Evolutionary conservation across 768 basidiomycete species (phyloP), one percentile per base, ranked within the genome.

Genomic region (Suillus lakei): DNA sequence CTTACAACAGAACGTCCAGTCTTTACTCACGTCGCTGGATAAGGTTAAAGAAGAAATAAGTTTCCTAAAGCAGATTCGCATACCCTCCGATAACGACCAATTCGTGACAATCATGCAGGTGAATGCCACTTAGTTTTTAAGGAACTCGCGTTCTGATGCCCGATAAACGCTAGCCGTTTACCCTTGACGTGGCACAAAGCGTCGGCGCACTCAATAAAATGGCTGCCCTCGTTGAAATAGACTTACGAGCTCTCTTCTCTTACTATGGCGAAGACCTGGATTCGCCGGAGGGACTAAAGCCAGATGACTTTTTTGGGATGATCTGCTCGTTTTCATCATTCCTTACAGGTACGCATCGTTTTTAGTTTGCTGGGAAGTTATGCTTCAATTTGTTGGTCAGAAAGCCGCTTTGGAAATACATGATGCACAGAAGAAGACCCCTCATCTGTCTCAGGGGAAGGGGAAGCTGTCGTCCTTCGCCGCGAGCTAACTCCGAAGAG

Each of bases 231-330:
- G 76, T 97, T 23, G 85, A 89, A 26, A 74, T 70, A 5, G 92
- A 95, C 63, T 76, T 96, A 5, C 79, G 78, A 26, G 82, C 83
- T 4, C 67, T 95, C 30, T 78, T 93, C 8, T 64, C 70, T 0
- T 98, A 91, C 79, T 97, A 90, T 72, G 95, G 95, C 6, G 94
- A 97, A 73, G 82, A 83, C 61, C 85, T 88, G 2, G 85, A 88
- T 60, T 80, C 85, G 0, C 81, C 86, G 0, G 88, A 93, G 18
- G 81, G 87, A 1, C 83, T 84, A 3, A 93, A 90, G 71, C 86
- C 91, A 0, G 96, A 96, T 73, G 91, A 92, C 67, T 88, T 98
- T 72, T 96, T 98, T 70, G 85, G 84, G 0, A 77, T 89, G 62
- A 84, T 95, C 54, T 81, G 86, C n/a, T 85, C 88, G 0, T 95